Evolutionary conservation across 176 grass and related monocot species (phyloP).

Genomic region (Musa acuminata): DNA sequence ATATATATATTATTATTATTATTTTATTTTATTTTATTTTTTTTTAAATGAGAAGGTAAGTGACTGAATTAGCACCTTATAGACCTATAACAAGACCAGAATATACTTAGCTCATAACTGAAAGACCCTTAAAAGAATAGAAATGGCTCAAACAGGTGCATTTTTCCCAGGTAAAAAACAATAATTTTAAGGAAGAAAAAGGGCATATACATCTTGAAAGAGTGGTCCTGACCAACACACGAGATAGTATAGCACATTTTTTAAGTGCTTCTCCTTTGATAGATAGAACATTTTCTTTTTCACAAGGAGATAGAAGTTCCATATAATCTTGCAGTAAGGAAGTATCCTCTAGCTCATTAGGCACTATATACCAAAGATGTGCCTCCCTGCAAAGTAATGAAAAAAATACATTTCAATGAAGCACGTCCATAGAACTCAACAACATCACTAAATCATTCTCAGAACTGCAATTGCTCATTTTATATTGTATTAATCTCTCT

Average conservation of each 20-base stretch:
- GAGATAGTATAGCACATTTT: conserved; percentile 61
- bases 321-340: conserved; percentile 56
- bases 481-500: too few species aligned
- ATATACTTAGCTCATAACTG: neutral
- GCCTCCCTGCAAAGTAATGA: conserved; percentile 49
- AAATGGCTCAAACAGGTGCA: neutral
- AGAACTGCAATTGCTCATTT: neutral
- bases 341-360: conserved; percentile 63
- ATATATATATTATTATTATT: too few species aligned
- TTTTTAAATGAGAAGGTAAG: too few species aligned
- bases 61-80: neutral
- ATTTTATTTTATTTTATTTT: too few species aligned
- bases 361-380: conserved; percentile 82
- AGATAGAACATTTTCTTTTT: conserved; percentile 48
- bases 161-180: neutral
- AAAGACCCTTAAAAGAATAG: neutral
- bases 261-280: conserved; percentile 40
- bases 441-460: neutral
- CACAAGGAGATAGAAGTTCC: conserved; percentile 62
- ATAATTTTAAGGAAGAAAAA: neutral
- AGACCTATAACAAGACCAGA: neutral
- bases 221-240: conserved; percentile 65
- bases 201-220: conserved; percentile 80
- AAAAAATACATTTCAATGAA: neutral
- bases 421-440: neutral